Evolutionary conservation across 331 rosid species (phyloP).

Genomic region (Malus hybrid): DNA sequence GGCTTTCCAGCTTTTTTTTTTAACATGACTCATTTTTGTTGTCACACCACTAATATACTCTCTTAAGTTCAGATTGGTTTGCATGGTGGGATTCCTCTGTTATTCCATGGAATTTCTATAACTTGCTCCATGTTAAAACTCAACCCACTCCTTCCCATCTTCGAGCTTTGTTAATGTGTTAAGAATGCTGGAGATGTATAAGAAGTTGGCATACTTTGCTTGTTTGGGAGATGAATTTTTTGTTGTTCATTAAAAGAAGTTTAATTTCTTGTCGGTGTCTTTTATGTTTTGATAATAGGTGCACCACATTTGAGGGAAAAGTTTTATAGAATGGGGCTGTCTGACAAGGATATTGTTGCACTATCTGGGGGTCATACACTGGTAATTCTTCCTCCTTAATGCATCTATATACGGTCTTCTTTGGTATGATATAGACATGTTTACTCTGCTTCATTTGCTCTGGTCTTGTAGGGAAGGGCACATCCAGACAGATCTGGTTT

Average conservation of each 20-base stretch:
- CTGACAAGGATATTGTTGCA: constrained; percentile 84
- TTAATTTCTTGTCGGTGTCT: neutral
- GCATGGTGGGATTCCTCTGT: neutral
- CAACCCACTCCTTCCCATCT: neutral
- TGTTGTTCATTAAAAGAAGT: neutral
- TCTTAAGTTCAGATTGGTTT: too few species aligned
- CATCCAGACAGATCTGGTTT: constrained; percentile 82
- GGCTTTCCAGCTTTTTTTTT: neutral
- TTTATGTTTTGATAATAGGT: constrained; percentile 35
- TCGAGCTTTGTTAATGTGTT: neutral
- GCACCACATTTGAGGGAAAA: constrained; percentile 63
- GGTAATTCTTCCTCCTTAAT: constrained; percentile 32
- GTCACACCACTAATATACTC: too few species aligned
- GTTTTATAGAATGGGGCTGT: constrained; percentile 76
- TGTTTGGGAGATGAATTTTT: neutral
- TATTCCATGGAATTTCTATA: neutral
- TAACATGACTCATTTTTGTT: too few species aligned
- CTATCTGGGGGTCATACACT: constrained; percentile 83
- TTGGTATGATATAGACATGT: constrained; percentile 4
- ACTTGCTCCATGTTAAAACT: neutral
- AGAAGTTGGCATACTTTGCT: neutral
- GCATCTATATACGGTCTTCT: constrained; percentile 1
- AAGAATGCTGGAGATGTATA: neutral
- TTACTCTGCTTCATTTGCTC: constrained; percentile 9
- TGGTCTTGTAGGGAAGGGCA: constrained; percentile 66